Percentiles rank a stretch among this genome's conserved stretches.
Evolutionary conservation across 106 monocot genomes (phyloP).

Genomic region (Dioscorea alata): DNA sequence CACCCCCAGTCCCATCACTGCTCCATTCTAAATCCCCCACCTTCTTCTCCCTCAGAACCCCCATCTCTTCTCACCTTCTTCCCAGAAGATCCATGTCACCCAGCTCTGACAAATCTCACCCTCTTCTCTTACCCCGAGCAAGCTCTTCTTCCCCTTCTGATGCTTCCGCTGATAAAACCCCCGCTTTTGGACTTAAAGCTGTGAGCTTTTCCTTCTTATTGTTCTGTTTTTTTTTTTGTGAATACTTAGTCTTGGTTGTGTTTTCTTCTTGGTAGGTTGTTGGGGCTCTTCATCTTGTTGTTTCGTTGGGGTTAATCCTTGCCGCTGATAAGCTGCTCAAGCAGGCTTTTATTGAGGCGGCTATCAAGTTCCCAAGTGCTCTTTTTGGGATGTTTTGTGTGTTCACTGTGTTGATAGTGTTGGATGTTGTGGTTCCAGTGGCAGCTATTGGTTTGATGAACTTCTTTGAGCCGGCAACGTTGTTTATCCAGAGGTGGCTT

Average conservation of each 20-base stretch:
- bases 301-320: constrained; percentile 71
- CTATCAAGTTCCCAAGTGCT: constrained; percentile 92
- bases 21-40: too few relatives aligned
- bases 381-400: constrained; percentile 97
- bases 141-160: too few relatives aligned
- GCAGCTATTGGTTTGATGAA: constrained; percentile 47
- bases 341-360: constrained; percentile 57
- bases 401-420: constrained; percentile 53
- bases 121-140: too few relatives aligned
- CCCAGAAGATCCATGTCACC: too few relatives aligned
- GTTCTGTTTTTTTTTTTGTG: neutral
- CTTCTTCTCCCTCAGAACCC: too few relatives aligned
- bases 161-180: too few relatives aligned
- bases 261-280: constrained; percentile 25
- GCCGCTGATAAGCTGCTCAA: constrained; percentile 70
- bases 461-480: constrained; percentile 84
- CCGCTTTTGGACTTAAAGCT: too few relatives aligned
- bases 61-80: too few relatives aligned
- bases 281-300: constrained; percentile 51
- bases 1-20: too few relatives aligned
- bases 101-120: too few relatives aligned
- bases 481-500: constrained; percentile 96
- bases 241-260: neutral
- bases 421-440: constrained; percentile 47
- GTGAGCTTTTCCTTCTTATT: neutral